Conservation (phyloP, 2,329 filamentous ascomycete genomes). For the Bipolaris oryzae region DNA sequence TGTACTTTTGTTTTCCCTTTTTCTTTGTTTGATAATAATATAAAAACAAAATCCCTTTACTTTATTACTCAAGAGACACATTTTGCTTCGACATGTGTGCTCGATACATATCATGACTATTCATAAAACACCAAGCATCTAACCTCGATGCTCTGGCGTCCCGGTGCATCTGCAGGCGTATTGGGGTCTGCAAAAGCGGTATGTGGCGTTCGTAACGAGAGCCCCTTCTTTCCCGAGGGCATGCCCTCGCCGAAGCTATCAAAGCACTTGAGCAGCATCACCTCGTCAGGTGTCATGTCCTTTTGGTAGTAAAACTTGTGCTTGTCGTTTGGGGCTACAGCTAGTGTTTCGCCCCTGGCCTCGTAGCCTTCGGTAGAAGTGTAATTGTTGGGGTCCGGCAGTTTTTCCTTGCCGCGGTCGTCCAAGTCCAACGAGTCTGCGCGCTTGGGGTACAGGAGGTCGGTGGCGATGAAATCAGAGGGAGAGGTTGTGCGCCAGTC, state of each 20-base stretch:
- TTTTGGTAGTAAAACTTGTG: conserved; percentile 71
- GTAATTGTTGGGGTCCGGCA: conserved; percentile 56
- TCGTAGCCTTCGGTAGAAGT: conserved; percentile 66
- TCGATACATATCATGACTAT: conserved; percentile 16
- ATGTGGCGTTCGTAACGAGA: conserved; percentile 64
- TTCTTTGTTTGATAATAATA: too few species aligned
- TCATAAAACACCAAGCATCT: conserved; percentile 68
- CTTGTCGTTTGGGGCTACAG: conserved; percentile 61
- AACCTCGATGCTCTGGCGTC: conserved; percentile 68
- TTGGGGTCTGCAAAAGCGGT: conserved; percentile 65
- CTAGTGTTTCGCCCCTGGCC: conserved; percentile 67
- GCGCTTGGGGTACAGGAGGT: conserved; percentile 64
- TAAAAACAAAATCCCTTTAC: too few species aligned
- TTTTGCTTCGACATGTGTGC: too few species aligned
- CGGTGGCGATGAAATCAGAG: conserved; percentile 64
- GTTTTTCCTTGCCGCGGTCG: conserved; percentile 64
- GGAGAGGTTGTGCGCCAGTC: conserved; percentile 66
- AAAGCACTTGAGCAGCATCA: conserved; percentile 60
- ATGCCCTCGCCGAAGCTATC: conserved; percentile 53
- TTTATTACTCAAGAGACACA: too few species aligned
- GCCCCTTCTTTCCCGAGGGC: conserved; percentile 47
- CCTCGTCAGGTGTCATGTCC: conserved; percentile 67
- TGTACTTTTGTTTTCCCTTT: too few species aligned
- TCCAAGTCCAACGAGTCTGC: conserved; percentile 52
- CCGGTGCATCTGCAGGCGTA: conserved; percentile 57